A percentile compares a stretch with the other conserved stretches of the same genome.
Evolutionary conservation across 352 stramenopile genomes (phyloP).

Genomic region (Phytopythium oedochilum): DNA sequence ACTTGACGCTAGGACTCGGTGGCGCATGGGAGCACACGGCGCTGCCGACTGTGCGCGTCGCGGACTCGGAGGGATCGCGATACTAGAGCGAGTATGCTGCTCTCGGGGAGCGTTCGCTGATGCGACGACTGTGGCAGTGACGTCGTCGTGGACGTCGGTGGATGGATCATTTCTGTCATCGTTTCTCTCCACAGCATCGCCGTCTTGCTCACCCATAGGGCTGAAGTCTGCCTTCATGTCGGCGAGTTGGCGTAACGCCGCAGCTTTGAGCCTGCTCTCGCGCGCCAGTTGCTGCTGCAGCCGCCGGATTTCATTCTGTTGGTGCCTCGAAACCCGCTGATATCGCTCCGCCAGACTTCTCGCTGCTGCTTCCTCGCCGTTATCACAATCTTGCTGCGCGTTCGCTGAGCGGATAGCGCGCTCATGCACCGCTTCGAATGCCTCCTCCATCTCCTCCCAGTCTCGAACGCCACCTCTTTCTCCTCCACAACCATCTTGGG

Average conservation of each 20-base stretch:
- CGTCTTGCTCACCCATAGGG: background rate
- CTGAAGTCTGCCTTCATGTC: slow-evolving; percentile 1
- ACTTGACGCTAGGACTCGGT: background rate
- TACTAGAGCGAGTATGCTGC: background rate
- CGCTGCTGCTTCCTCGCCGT: slow-evolving; percentile 7
- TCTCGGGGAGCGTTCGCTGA: background rate
- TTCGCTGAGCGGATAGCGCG: slow-evolving; percentile 17
- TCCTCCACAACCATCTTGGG: background rate
- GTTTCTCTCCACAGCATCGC: background rate
- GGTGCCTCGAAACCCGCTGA: slow-evolving; percentile 43
- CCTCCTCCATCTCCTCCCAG: slow-evolving; percentile 34
- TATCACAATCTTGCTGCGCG: background rate
- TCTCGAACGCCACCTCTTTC: background rate
- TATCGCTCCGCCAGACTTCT: slow-evolving; percentile 16
- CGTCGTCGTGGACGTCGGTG: background rate
- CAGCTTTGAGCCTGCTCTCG: slow-evolving; percentile 40
- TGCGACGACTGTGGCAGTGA: too few species aligned
- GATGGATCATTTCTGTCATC: background rate
- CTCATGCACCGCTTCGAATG: slow-evolving; percentile 26
- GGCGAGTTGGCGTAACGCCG: background rate
- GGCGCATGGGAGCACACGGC: slow-evolving; percentile 14
- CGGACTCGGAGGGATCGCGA: slow-evolving; percentile 14
- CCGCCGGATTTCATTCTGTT: slow-evolving; percentile 63
- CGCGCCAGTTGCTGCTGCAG: slow-evolving; percentile 53
- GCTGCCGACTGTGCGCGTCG: slow-evolving; percentile 30